Conservation (phyloP, 2,329 filamentous ascomycete species). For the Neoscytalidium dimidiatum region DNA sequence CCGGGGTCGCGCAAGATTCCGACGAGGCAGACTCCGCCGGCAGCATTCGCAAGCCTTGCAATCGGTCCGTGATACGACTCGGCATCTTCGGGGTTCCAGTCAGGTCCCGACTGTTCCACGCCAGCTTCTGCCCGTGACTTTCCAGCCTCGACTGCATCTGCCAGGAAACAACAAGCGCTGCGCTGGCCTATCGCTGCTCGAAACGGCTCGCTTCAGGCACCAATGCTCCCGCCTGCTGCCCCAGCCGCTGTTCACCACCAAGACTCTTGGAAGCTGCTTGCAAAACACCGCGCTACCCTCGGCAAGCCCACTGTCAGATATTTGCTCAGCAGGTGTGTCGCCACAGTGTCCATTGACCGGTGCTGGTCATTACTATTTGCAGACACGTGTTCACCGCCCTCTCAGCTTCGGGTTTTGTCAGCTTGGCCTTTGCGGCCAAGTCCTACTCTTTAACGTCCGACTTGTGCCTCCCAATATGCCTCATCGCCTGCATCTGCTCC, state of each 20-base stretch:
- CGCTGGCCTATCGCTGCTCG: background rate
- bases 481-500: background rate
- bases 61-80: background rate
- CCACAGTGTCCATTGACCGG: background rate
- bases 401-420: conserved; percentile 15
- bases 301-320: background rate
- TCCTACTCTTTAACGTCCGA: background rate
- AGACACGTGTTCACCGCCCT: conserved; percentile 14
- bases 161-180: conserved; percentile 5
- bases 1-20: background rate
- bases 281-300: background rate
- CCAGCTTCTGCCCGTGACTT: background rate
- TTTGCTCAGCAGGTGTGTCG: background rate
- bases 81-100: background rate
- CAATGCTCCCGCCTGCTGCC: background rate
- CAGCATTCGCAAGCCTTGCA: background rate
- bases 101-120: background rate
- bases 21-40: background rate
- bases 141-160: background rate
- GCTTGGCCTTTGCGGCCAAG: conserved; percentile 13
- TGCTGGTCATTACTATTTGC: background rate
- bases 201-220: conserved; percentile 1
- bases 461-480: conserved; percentile 3
- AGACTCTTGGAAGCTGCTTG: background rate
- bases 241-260: background rate